A percentile compares a stretch with the other conserved stretches of the same genome.
Conservation (phyloP, 106 monocot species). For the Iris macrosiphon region DNA sequence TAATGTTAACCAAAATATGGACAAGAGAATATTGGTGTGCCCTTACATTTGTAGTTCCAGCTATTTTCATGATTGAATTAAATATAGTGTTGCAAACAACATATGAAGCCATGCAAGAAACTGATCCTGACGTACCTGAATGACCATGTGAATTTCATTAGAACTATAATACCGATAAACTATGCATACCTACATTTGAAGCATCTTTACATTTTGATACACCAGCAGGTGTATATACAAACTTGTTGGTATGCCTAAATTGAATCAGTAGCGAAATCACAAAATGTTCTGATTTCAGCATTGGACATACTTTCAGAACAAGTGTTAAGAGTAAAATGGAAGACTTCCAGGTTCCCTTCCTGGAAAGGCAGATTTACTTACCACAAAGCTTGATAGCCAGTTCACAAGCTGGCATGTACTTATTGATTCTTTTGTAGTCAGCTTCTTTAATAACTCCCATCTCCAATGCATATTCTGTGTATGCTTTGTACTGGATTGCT, state of each 20-base stretch:
- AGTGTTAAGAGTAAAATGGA: too few species aligned
- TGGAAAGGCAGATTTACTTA: slow-evolving; percentile 23
- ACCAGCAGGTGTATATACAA: not conserved
- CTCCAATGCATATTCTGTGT: slow-evolving; percentile 87
- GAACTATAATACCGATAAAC: not conserved
- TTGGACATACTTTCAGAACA: not conserved
- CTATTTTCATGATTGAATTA: slow-evolving; percentile 55
- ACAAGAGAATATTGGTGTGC: not conserved
- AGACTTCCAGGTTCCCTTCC: too few species aligned
- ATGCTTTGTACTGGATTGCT: slow-evolving; percentile 90
- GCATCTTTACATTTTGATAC: not conserved
- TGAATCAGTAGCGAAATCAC: not conserved
- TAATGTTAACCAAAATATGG: not conserved
- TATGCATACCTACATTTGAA: not conserved
- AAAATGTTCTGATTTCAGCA: not conserved
- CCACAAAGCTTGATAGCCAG: slow-evolving; percentile 82
- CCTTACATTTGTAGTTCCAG: slow-evolving; percentile 68
- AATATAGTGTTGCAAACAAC: slow-evolving; percentile 69
- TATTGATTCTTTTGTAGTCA: slow-evolving; percentile 73
- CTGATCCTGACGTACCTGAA: slow-evolving; percentile 77
- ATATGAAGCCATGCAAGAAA: slow-evolving; percentile 62
- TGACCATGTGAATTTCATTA: not conserved
- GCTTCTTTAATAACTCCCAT: slow-evolving; percentile 69
- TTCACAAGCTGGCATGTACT: slow-evolving; percentile 62
- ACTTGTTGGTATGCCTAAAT: not conserved